Evolutionary conservation across 192 early-diverging fungal species (phyloP), one percentile per base, ranked within the genome.

Genomic region (Coemansia sp.): DNA sequence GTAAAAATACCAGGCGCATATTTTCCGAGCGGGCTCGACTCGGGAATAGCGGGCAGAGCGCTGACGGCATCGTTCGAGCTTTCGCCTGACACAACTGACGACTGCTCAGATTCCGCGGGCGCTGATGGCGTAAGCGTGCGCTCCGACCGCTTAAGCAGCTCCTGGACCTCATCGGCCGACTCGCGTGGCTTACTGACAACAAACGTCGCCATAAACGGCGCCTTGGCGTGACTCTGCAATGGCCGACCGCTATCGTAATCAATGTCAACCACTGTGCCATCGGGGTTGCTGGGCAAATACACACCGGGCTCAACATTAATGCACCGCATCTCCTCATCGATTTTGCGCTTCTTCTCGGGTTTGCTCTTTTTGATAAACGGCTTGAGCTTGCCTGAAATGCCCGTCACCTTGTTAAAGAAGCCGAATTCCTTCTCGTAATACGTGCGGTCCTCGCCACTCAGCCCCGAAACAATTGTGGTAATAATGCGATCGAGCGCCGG

Each of bases 181-280:
- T 75, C 77, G 8, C 59, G 68, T 5, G 81, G 83, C 73, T 86
- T 87, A 52, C 88, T 83, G 26, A 97, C 87, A 62, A 94, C 84
- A 78, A 99, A 99, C 1, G 96, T 96, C 21, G 96, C 96, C 94
- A 99, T 94, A 74, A 98, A 99, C 22, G 97, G 97, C 2, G 97
- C 95, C 83, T 99, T 99, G 48, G 97, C 97, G 65, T 99, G 97
- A 54, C 87, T 89, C 78, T 99, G 97, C 37, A 99, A 79, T 47
- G 97, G 95, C 20, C 94, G 81, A 15, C 97, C 97, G 23, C 94
- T 96, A 19, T 86, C 86, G 62, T 94, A 89, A 67, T 99, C 93
- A 73, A 99, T 97, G 66, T 93, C 97, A 8, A 98, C 82, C 7
- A 99, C 94, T 17, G 84, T 88, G 28, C 92, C 91, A 57, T 99